Evolutionary conservation across 805 yeast species (phyloP).

Genomic region (Metschnikowia borealis): DNA sequence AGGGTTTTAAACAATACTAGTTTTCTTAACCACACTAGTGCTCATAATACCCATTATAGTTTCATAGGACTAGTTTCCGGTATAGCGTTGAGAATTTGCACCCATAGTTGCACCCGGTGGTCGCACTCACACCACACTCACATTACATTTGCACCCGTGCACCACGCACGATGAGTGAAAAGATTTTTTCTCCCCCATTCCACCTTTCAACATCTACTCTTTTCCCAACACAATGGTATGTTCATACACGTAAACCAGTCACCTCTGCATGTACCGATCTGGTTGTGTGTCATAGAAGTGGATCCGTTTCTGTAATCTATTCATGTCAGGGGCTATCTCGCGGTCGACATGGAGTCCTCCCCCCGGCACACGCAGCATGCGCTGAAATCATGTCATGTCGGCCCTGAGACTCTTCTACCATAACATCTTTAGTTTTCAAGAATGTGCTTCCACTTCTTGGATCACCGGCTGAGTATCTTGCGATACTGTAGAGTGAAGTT

Average conservation of each 20-base stretch:
- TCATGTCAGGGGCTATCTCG: constrained; percentile 7
- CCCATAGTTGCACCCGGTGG: too few relatives aligned
- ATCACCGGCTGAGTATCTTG: constrained; percentile 42
- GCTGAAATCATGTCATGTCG: not conserved
- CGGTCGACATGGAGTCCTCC: not conserved
- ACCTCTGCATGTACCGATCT: constrained; percentile 22
- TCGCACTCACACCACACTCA: too few relatives aligned
- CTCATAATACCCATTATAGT: too few relatives aligned
- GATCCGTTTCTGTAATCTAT: constrained; percentile 20
- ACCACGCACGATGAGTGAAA: constrained; percentile 3
- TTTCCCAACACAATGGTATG: constrained; percentile 26
- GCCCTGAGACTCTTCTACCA: constrained; percentile 3
- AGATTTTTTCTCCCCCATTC: not conserved
- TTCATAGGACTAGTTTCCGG: not conserved
- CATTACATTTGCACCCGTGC: not conserved
- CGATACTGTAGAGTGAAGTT: constrained; percentile 39
- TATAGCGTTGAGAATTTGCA: not conserved
- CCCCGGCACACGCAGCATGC: not conserved
- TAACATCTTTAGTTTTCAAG: constrained; percentile 15
- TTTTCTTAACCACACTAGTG: too few relatives aligned
- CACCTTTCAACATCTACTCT: not conserved
- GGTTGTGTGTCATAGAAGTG: constrained; percentile 26
- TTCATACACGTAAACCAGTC: constrained; percentile 19
- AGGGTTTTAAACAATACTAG: too few relatives aligned
- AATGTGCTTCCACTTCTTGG: constrained; percentile 37